Evolutionary conservation across 2,329 filamentous ascomycete genomes (phyloP).

Genomic region (Talaromyces sp.): DNA sequence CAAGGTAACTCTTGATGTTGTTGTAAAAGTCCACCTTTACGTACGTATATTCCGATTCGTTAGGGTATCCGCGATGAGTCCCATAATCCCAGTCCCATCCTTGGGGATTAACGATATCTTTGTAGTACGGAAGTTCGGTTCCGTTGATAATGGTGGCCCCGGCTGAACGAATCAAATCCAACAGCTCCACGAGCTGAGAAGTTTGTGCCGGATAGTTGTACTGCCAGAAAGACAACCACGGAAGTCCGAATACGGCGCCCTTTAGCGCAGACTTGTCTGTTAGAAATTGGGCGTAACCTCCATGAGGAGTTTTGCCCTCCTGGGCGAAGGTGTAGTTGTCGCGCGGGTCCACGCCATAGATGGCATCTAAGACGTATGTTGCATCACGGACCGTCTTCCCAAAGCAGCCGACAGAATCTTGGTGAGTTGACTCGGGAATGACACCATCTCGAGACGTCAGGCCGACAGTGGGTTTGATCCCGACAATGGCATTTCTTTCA

Average conservation of each 20-base stretch:
- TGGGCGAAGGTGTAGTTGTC: conserved; percentile 64
- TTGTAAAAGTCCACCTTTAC: conserved; percentile 60
- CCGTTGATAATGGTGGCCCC: conserved; percentile 65
- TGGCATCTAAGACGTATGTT: conserved; percentile 59
- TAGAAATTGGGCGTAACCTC: conserved; percentile 55
- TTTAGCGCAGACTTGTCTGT: conserved; percentile 49
- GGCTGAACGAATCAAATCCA: conserved; percentile 51
- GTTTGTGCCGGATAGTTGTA: conserved; percentile 53
- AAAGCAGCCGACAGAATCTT: conserved; percentile 65
- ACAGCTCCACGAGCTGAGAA: conserved; percentile 44
- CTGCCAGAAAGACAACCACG: conserved; percentile 67
- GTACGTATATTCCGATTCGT: conserved; percentile 68
- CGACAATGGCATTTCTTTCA: conserved; percentile 62
- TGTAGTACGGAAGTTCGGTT: conserved; percentile 60
- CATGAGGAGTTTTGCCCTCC: conserved; percentile 46
- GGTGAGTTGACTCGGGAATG: conserved; percentile 61
- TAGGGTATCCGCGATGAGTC: conserved; percentile 55
- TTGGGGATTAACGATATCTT: conserved; percentile 56
- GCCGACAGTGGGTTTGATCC: conserved; percentile 71
- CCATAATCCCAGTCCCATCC: conserved; percentile 75
- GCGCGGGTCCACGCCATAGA: conserved; percentile 56
- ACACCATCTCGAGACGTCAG: conserved; percentile 59
- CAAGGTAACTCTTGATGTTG: conserved; percentile 59
- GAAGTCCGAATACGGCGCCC: conserved; percentile 62
- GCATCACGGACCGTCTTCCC: conserved; percentile 65